Evolutionary conservation across 768 basidiomycete species (phyloP).

Genomic region (Lentinula sp.): DNA sequence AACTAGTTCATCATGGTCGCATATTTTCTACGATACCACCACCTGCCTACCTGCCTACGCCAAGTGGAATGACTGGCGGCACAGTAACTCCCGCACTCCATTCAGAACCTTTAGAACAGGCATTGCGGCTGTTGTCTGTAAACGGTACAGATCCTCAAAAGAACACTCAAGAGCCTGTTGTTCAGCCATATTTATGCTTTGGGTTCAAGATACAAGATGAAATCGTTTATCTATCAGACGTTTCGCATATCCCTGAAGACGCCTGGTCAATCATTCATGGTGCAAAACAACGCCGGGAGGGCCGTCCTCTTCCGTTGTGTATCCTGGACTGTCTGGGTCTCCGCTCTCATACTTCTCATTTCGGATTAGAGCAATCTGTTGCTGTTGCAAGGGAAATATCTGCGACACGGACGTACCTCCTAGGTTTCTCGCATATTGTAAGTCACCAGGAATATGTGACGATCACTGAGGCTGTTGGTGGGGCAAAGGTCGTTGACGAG

Average conservation of each 20-base stretch:
- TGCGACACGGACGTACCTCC: conserved; percentile 61
- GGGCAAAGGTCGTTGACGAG: conserved; percentile 17
- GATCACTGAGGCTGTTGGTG: conserved; percentile 49
- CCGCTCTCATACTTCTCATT: conserved; percentile 67
- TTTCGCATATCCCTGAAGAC: conserved; percentile 70
- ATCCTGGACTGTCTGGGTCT: conserved; percentile 77
- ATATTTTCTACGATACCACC: conserved; percentile 41
- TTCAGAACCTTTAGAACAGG: background rate
- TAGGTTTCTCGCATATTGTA: conserved; percentile 74
- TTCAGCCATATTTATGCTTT: conserved; percentile 59
- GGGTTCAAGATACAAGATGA: conserved; percentile 65
- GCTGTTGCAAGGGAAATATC: conserved; percentile 47
- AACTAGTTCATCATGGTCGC: conserved; percentile 68
- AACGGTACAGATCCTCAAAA: background rate
- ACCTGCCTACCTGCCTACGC: conserved; percentile 33
- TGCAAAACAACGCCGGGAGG: conserved; percentile 9
- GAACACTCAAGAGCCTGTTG: conserved; percentile 17
- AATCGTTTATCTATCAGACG: conserved; percentile 79
- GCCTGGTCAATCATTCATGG: conserved; percentile 50
- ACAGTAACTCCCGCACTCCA: conserved; percentile 23
- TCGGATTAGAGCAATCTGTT: conserved; percentile 65
- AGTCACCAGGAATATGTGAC: conserved; percentile 71
- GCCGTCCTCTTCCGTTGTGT: conserved; percentile 42
- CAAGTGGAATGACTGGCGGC: conserved; percentile 29
- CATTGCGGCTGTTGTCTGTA: background rate